Conservation (phyloP, 768 basidiomycete genomes). For the Pleurotus tuoliensis region DNA sequence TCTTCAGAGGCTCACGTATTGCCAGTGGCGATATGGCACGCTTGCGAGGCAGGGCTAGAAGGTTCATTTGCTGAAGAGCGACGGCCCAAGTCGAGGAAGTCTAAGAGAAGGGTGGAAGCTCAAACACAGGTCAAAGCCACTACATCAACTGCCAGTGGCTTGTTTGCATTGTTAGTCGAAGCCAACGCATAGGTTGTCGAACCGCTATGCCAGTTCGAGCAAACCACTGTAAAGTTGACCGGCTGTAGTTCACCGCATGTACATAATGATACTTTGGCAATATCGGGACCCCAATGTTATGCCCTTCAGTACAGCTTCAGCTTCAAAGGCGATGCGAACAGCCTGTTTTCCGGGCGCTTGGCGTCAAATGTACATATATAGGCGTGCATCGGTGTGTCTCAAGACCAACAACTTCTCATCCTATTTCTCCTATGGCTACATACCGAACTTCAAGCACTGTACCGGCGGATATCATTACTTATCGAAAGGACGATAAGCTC, state of each 20-base stretch:
- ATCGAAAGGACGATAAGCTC: slow-evolving; percentile 37
- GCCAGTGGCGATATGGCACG: slow-evolving; percentile 39
- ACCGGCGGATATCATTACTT: slow-evolving; percentile 46
- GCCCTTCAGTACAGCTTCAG: too few relatives aligned
- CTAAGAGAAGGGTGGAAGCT: slow-evolving; percentile 12
- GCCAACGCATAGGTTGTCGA: slow-evolving; percentile 25
- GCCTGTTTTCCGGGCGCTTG: background rate
- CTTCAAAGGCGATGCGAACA: too few relatives aligned
- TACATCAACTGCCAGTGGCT: slow-evolving; percentile 12
- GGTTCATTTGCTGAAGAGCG: slow-evolving; percentile 46
- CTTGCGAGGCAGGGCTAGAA: slow-evolving; percentile 41
- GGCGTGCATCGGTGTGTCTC: too few relatives aligned
- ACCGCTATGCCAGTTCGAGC: too few relatives aligned
- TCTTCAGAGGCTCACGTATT: slow-evolving; percentile 18
- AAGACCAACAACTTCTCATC: background rate
- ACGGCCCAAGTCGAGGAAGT: slow-evolving; percentile 40
- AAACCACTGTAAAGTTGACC: too few relatives aligned
- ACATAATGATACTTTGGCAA: too few relatives aligned
- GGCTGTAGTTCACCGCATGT: too few relatives aligned
- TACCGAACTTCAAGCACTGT: slow-evolving; percentile 16
- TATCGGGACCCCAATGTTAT: too few relatives aligned
- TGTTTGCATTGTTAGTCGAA: slow-evolving; percentile 41
- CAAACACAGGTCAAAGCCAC: slow-evolving; percentile 7
- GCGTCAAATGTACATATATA: background rate
- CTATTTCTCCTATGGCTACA: slow-evolving; percentile 8